A percentile compares a stretch with the other conserved stretches of the same genome.
Conservation (phyloP, 148 eudicot species). For the Silene conica region DNA sequence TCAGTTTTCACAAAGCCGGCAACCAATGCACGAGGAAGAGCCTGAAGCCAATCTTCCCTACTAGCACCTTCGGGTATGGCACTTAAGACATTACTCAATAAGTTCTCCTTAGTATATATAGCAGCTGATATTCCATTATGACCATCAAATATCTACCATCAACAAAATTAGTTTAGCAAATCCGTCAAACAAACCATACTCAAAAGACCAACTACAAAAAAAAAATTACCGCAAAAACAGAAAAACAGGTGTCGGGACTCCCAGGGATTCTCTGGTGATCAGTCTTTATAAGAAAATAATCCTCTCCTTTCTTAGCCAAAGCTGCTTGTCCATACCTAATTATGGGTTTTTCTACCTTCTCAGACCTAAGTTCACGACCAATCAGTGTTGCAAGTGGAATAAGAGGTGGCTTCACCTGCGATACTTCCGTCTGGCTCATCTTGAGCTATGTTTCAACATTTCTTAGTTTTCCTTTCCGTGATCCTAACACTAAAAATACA, state of each 20-base stretch:
- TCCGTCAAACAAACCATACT: not conserved
- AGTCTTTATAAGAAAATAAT: conserved; percentile 69
- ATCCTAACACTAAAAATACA: conserved; percentile 29
- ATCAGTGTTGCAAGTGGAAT: conserved; percentile 82
- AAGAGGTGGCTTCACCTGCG: conserved; percentile 46
- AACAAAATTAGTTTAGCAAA: conserved; percentile 21
- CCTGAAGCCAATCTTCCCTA: conserved; percentile 93
- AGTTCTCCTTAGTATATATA: conserved; percentile 74
- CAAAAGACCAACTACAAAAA: conserved; percentile 5
- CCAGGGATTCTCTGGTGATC: conserved; percentile 82
- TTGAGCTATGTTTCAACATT: conserved; percentile 40
- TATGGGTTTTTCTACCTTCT: conserved; percentile 68
- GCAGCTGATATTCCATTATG: conserved; percentile 99
- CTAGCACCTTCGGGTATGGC: conserved; percentile 71
- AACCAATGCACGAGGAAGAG: conserved; percentile 88
- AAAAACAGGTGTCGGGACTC: conserved; percentile 66
- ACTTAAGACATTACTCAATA: conserved; percentile 78
- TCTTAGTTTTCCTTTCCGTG: conserved; percentile 27
- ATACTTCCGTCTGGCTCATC: conserved; percentile 64
- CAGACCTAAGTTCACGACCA: conserved; percentile 81
- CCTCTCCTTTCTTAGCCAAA: conserved; percentile 96
- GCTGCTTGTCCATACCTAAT: conserved; percentile 91
- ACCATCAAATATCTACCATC: conserved; percentile 79
- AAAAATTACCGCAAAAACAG: conserved; percentile 72
- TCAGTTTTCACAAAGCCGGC: conserved; percentile 99